These are phyloP conservation scores for Didymella pomorum DNA, from an alignment of 2,329 filamentous ascomycete species.

Conservation along the genomic window DNA sequence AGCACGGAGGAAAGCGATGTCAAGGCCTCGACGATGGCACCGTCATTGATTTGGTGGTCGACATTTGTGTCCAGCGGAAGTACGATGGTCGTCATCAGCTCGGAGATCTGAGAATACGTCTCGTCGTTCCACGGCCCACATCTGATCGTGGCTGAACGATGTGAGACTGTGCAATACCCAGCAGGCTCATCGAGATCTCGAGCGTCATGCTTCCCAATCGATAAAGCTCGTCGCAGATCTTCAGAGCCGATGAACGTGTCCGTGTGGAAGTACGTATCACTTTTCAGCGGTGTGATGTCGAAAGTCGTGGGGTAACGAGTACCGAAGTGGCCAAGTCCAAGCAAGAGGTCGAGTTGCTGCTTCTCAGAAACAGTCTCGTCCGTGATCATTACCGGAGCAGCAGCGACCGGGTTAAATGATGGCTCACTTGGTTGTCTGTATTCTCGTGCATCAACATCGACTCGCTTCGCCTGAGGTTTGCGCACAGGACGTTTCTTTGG, in stretches of 20 bases:
- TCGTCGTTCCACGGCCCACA: slow-evolving; percentile 66
- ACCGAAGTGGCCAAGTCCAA: slow-evolving; percentile 59
- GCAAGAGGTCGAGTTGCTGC: slow-evolving; percentile 26
- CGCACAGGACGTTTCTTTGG: slow-evolving; percentile 34
- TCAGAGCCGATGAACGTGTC: slow-evolving; percentile 67
- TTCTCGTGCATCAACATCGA: slow-evolving; percentile 57
- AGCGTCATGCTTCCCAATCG: slow-evolving; percentile 4
- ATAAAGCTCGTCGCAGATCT: slow-evolving; percentile 58
- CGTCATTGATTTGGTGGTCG: background rate
- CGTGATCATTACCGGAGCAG: background rate
- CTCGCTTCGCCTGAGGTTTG: slow-evolving; percentile 54
- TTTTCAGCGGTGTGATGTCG: slow-evolving; percentile 58
- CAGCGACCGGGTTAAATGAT: slow-evolving; percentile 16
- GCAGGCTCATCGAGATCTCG: slow-evolving; percentile 55
- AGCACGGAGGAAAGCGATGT: slow-evolving; percentile 37
- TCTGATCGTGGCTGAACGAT: slow-evolving; percentile 46
- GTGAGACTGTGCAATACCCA: slow-evolving; percentile 51
- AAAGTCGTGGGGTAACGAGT: slow-evolving; percentile 63
- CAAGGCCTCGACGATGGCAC: slow-evolving; percentile 6
- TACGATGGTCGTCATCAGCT: slow-evolving; percentile 24
- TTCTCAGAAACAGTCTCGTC: background rate
- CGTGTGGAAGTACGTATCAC: slow-evolving; percentile 64
- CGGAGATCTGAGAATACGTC: slow-evolving; percentile 54
- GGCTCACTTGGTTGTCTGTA: slow-evolving; percentile 57
- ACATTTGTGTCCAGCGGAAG: slow-evolving; percentile 5